Base-by-base conservation (phyloP, 2,329 filamentous ascomycete species). In the Leptographium flavum region DNA sequence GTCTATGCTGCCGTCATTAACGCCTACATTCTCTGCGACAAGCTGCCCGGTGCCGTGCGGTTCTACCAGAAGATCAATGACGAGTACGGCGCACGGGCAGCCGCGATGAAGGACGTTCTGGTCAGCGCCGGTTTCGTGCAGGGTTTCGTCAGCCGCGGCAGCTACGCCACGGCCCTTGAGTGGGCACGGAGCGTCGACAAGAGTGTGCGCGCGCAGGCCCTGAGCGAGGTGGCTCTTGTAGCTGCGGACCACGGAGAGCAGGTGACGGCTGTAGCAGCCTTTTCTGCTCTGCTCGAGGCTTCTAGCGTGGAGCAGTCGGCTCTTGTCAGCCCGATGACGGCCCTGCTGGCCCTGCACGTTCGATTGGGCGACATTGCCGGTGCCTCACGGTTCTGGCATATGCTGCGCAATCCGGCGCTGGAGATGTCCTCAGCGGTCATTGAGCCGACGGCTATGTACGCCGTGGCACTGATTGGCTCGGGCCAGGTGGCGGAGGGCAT, bases 1-100 rank as follows among this genome's bases (percentile, higher is more conserved):
- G 83, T 96, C 7, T 96, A 98, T 58, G 87, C 88, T 22, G 75
- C 90, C n/a, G 70, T 98, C 45, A 81, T 96, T 63, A 85, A 86
- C 54, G 87, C 87, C 1, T 96, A 96, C 57, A 75, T 93, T 46
- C 70, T 81, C 37, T 87, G 82, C 49, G 83, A 85, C 55, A 85
- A 90, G 63, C 64, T 82, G 31, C 80, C 86, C 35, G 86, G 86
- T 33, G 92, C 86, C 33, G 73, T 83, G 61, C 85, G 83, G 57
- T 96, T 98, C 61, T 81, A 92, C 59, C 71, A 83, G 54, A 87
- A 82, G 61, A 82, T 98, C 49, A 71, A 84, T 15, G 66, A 73
- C 21, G 71, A 69, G 58, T 81, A 74, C 49, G 72, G 69, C 23
- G 69, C 70, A 21, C 71, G 76, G 25, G 69, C 76, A 43, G 64